A percentile compares a stretch with the other conserved stretches of the same genome.
Evolutionary conservation across 2,329 filamentous ascomycete genomes (phyloP).

Genomic region (Penicillium italicum): DNA sequence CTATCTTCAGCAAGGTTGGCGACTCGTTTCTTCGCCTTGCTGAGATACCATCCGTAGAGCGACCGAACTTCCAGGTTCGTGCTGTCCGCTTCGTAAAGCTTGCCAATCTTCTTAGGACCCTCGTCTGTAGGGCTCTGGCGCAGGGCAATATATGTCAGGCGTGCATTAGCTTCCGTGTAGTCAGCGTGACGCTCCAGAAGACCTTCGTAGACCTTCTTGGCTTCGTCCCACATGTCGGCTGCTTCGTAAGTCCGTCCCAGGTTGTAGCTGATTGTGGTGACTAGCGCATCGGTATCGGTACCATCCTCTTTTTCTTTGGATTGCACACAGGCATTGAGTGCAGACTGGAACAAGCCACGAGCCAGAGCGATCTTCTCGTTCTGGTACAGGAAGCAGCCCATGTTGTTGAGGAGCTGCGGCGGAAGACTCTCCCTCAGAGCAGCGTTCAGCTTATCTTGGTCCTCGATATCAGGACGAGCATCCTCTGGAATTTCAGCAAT

Average conservation of each 20-base stretch:
- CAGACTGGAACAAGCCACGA: constrained; percentile 86
- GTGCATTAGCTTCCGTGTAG: constrained; percentile 86
- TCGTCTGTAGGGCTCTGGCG: constrained; percentile 77
- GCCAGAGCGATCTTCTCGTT: constrained; percentile 75
- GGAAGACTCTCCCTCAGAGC: constrained; percentile 74
- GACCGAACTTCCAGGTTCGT: constrained; percentile 87
- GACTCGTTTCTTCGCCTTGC: constrained; percentile 79
- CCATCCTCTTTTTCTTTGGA: constrained; percentile 71
- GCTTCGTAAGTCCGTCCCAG: constrained; percentile 90
- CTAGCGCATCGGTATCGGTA: constrained; percentile 81
- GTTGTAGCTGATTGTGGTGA: constrained; percentile 97
- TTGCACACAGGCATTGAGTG: constrained; percentile 79
- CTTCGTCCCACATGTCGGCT: constrained; percentile 73
- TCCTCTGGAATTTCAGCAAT: constrained; percentile 71
- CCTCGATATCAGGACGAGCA: constrained; percentile 59
- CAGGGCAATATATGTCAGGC: constrained; percentile 85
- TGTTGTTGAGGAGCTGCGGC: constrained; percentile 92
- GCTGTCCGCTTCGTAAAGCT: constrained; percentile 79
- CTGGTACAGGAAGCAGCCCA: constrained; percentile 92
- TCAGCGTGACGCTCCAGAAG: constrained; percentile 79
- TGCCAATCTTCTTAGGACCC: constrained; percentile 78
- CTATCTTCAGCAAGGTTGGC: constrained; percentile 81
- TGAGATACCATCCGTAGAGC: constrained; percentile 92
- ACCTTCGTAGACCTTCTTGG: constrained; percentile 82
- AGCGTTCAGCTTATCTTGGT: constrained; percentile 55